phyloP scores from a whole-genome alignment of 352 stramenopile species.

The Globisporangium okanoganense region DNA sequence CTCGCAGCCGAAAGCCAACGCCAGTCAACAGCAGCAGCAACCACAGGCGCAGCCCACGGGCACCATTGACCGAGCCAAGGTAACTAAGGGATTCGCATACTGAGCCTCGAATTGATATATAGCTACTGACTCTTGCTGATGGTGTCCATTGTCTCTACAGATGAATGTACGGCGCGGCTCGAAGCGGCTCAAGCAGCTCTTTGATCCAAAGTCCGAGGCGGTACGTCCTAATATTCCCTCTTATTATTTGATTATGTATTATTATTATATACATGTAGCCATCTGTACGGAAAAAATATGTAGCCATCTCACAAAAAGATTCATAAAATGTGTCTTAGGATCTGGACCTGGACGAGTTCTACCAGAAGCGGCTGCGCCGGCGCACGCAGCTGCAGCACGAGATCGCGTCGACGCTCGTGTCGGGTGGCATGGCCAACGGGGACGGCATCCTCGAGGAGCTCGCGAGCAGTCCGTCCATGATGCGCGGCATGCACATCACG shows the following conservation, averaged over 20 bases:
- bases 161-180: constrained; percentile 30
- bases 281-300: background rate
- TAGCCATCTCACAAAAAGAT: background rate
- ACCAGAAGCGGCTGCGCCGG: constrained; percentile 42
- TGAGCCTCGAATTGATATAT: background rate
- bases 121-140: background rate
- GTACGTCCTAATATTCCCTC: too few relatives aligned
- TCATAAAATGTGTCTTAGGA: constrained; percentile 22
- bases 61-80: constrained; percentile 23
- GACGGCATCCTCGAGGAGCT: constrained; percentile 23
- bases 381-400: constrained; percentile 52
- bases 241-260: too few relatives aligned
- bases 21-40: background rate
- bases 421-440: constrained; percentile 21
- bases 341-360: constrained; percentile 56
- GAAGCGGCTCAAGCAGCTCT: constrained; percentile 23
- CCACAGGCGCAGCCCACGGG: constrained; percentile 1
- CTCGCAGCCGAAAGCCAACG: background rate
- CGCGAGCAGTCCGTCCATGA: constrained; percentile 30
- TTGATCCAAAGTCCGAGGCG: constrained; percentile 22
- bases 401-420: constrained; percentile 39
- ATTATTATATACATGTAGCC: too few relatives aligned
- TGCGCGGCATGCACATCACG: constrained; percentile 52
- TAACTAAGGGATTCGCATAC: background rate
- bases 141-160: constrained; percentile 1